phyloP scores from a whole-genome alignment of 2,329 filamentous ascomycete genomes.

The Cladosporium velox region DNA sequence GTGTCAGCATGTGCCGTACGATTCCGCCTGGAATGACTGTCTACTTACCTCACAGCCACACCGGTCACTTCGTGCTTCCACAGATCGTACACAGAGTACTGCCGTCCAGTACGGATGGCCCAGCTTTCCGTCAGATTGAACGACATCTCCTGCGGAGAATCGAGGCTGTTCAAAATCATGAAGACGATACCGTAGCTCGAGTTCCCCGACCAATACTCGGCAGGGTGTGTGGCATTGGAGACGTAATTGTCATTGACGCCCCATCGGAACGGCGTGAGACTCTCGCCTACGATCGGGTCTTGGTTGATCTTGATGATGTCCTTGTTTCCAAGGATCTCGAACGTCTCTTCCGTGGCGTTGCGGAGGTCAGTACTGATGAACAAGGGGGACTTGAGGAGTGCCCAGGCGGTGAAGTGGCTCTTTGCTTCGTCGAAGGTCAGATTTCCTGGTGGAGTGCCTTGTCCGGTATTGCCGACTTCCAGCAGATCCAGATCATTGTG shows the following conservation, averaged over 20 bases:
- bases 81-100: conserved; percentile 33
- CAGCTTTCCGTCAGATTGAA: conserved; percentile 33
- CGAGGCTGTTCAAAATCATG: conserved; percentile 33
- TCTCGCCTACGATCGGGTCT: conserved; percentile 29
- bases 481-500: conserved; percentile 30
- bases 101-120: conserved; percentile 29
- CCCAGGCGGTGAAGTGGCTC: conserved; percentile 29
- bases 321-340: conserved; percentile 30
- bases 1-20: not conserved
- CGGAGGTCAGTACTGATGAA: conserved; percentile 30
- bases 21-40: not conserved
- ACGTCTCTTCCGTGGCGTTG: conserved; percentile 27
- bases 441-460: conserved; percentile 33
- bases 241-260: conserved; percentile 27
- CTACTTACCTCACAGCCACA: conserved; percentile 24
- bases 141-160: conserved; percentile 25
- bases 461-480: conserved; percentile 31
- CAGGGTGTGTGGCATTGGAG: conserved; percentile 28
- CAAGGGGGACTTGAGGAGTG: conserved; percentile 29
- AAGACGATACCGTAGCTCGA: conserved; percentile 32
- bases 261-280: conserved; percentile 29
- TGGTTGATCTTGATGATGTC: conserved; percentile 34
- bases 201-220: conserved; percentile 34
- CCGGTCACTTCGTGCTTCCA: conserved; percentile 30
- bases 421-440: conserved; percentile 28